Evolutionary conservation across 257 asterid species (phyloP), one percentile per base, ranked within the genome.

Genomic region (Linderniella brevidens): DNA sequence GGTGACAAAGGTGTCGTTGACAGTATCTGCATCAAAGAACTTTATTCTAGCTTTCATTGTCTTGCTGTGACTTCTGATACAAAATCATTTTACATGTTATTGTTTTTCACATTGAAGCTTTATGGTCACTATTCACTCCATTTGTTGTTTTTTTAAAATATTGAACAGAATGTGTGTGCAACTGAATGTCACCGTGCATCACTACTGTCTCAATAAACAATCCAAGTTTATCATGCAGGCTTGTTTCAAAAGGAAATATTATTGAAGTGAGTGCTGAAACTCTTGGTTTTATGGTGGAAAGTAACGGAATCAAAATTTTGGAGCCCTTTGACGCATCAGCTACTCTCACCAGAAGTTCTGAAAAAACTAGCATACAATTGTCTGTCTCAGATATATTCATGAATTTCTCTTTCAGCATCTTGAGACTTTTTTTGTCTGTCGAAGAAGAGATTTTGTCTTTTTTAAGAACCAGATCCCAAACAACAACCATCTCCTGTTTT

Each of bases 371-470:
- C 53, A 68, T 88, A 58, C 73, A 76, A 51, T 73, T 88, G 75
- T 62, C 25, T 48, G 83, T 81, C 60, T 78, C 98, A 16, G 94
- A 88, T 68, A 68, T 88, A 54, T 80, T 80, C 68, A 78, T 88
- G 93, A 88, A 88, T 75, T 88, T 88, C 60, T 74, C 98, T 15
- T 80, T 88, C 74, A 80, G 94, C 77, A 78, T 73, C 59, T 63
- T 88, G 70, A 82, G 82, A 63, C 72, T 88, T 39, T 88, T 88
- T 72, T 67, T 88, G 73, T 85, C 78, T 15, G 92, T 88, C 66
- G 87, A 88, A 64, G 98, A 88, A 51, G 98, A 88, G 57, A 85
- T 84, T 49, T 66, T 88, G 66, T 69, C 96, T 36, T 84, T 84
- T 69, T 71, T 88, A 71, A 76, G 98, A 71, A 80, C 78, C 47